Evolutionary conservation across 768 basidiomycete genomes (phyloP).

Genomic region (Auriscalpium microsporum): DNA sequence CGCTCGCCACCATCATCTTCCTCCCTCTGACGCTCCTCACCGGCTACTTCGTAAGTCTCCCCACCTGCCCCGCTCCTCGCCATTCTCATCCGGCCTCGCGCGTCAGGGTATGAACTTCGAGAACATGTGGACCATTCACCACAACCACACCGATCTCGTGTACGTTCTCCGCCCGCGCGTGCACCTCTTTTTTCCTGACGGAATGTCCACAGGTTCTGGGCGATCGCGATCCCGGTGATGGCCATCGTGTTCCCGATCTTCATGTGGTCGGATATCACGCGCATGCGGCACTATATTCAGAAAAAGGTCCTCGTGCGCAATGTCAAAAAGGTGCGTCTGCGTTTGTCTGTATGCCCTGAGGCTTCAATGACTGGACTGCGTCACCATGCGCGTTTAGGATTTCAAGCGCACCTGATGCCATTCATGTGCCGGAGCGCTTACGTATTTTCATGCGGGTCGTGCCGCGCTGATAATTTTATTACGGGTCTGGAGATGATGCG

Average conservation of each 20-base stretch:
- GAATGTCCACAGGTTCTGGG: constrained; percentile 47
- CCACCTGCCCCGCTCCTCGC: not conserved
- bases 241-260: constrained; percentile 43
- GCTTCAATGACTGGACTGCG: not conserved
- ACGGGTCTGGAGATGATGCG: too few species aligned
- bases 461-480: too few species aligned
- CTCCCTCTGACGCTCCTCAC: constrained; percentile 62
- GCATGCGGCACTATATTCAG: constrained; percentile 36
- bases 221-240: constrained; percentile 54
- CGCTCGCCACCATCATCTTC: constrained; percentile 62
- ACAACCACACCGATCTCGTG: constrained; percentile 21
- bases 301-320: constrained; percentile 30
- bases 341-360: not conserved
- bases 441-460: too few species aligned
- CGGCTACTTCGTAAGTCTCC: constrained; percentile 54
- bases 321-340: constrained; percentile 24
- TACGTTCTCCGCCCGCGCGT: constrained; percentile 8
- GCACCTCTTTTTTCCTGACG: not conserved
- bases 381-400: not conserved
- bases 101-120: constrained; percentile 61
- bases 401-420: not conserved
- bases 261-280: constrained; percentile 40
- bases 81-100: not conserved
- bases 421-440: not conserved
- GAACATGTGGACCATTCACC: constrained; percentile 39